Percentiles rank a stretch among this genome's conserved stretches.
Evolutionary conservation across 805 yeast species (phyloP).

Genomic region (Saturnispora silvae): DNA sequence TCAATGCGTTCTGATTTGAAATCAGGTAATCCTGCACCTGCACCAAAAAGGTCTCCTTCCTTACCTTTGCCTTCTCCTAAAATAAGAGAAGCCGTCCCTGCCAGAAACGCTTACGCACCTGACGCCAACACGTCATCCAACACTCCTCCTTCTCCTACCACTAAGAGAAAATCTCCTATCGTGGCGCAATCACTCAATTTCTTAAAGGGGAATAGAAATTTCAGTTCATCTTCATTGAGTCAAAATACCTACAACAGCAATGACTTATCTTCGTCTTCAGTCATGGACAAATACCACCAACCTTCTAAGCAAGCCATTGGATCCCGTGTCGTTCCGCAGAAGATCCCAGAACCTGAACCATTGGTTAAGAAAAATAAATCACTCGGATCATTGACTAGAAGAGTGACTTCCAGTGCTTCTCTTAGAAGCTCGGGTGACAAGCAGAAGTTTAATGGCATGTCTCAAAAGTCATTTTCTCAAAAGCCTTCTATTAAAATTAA

Average conservation of each 20-base stretch:
- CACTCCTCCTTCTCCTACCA: conserved; percentile 3
- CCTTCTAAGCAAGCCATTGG: conserved; percentile 27
- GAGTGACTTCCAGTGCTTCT: conserved; percentile 28
- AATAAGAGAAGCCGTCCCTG: conserved; percentile 17
- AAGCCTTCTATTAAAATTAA: conserved; percentile 24
- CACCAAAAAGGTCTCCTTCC: conserved; percentile 16
- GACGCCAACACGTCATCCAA: neutral
- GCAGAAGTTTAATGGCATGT: conserved; percentile 17
- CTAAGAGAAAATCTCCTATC: conserved; percentile 24
- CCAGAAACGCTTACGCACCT: conserved; percentile 3
- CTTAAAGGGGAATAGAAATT: conserved; percentile 22
- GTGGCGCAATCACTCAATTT: conserved; percentile 30
- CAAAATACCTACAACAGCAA: neutral
- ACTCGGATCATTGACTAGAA: conserved; percentile 32
- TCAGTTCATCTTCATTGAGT: conserved; percentile 16
- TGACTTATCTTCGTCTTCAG: neutral
- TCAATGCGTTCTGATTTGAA: no score
- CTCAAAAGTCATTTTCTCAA: conserved; percentile 31
- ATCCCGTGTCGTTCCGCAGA: conserved; percentile 38
- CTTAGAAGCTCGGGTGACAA: conserved; percentile 24
- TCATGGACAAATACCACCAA: conserved; percentile 27
- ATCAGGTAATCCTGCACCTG: no score
- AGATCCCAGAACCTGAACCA: conserved; percentile 15
- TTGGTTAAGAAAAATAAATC: conserved; percentile 33
- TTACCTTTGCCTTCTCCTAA: conserved; percentile 16